Conservation (phyloP, 2,329 filamentous ascomycete genomes). For the Claviceps pazoutovae region DNA sequence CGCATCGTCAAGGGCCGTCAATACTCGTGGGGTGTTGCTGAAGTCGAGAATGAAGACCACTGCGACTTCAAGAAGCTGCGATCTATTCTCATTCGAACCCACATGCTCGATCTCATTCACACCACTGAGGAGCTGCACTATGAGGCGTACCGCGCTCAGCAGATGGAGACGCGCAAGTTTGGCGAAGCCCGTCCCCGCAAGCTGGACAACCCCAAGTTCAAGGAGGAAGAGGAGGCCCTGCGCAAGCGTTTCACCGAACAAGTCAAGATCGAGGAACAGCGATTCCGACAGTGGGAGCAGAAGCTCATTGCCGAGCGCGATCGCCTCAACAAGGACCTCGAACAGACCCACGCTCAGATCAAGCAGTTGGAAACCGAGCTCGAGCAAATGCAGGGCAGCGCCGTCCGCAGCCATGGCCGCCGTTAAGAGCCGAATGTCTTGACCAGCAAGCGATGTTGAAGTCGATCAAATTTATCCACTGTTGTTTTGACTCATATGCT, state of each 20-base stretch:
- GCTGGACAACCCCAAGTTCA: constrained; percentile 99
- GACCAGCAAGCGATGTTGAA: constrained; percentile 11
- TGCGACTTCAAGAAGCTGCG: constrained; percentile 99
- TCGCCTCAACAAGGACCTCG: constrained; percentile 98
- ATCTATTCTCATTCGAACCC: constrained; percentile 94
- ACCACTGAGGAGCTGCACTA: constrained; percentile 99
- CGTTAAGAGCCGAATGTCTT: constrained; percentile 42
- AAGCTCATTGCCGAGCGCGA: constrained; percentile 98
- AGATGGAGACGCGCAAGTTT: constrained; percentile 99
- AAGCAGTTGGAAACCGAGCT: constrained; percentile 86
- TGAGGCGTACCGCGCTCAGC: constrained; percentile 95
- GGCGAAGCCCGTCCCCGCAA: constrained; percentile 94
- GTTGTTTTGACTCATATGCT: constrained; percentile 15
- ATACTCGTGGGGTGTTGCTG: constrained; percentile 97
- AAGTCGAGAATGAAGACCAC: constrained; percentile 99
- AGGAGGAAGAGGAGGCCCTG: constrained; percentile 97
- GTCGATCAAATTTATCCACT: constrained; percentile 15
- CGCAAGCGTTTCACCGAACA: constrained; percentile 99
- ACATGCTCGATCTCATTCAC: constrained; percentile 99
- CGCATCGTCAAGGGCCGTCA: constrained; percentile 98
- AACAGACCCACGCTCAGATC: constrained; percentile 90
- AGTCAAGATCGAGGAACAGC: constrained; percentile 99
- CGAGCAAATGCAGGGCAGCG: constrained; percentile 80
- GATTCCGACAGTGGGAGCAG: constrained; percentile 99
- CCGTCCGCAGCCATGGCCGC: constrained; percentile 82